phyloP scores from a whole-genome alignment of 345 rosid genomes.

The Lenwebbia sp. region DNA sequence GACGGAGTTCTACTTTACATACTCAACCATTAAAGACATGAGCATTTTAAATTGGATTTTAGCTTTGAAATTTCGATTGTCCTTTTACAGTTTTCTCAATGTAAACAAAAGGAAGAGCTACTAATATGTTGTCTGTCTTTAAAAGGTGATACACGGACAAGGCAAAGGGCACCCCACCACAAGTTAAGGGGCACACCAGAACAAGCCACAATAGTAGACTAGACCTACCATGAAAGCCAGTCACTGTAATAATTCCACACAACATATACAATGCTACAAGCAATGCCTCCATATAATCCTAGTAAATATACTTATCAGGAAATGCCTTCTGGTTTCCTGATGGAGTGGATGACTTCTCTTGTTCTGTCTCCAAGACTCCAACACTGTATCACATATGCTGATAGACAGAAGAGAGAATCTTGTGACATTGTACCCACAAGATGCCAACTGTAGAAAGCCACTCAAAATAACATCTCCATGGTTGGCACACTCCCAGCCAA shows the following conservation, averaged over 20 bases:
- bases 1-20: not conserved
- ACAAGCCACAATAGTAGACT: not conserved
- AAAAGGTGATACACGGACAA: not conserved
- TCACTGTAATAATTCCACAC: not conserved
- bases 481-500: not conserved
- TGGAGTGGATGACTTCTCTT: not conserved
- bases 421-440: not conserved
- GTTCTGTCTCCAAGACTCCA: not conserved
- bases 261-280: not conserved
- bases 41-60: not conserved
- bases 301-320: not conserved
- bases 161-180: not conserved
- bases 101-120: not conserved
- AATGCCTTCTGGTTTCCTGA: not conserved
- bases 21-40: not conserved
- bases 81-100: not conserved
- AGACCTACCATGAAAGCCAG: not conserved
- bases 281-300: not conserved
- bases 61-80: not conserved
- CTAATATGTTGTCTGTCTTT: not conserved
- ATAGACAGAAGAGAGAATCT: not conserved
- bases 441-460: not conserved
- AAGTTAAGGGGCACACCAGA: not conserved
- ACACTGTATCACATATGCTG: not conserved
- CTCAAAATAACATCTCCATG: not conserved